These are phyloP conservation scores for Zanthoxylum bungeanum DNA, from an alignment of 345 rosid genomes.

Conservation along the genomic window DNA sequence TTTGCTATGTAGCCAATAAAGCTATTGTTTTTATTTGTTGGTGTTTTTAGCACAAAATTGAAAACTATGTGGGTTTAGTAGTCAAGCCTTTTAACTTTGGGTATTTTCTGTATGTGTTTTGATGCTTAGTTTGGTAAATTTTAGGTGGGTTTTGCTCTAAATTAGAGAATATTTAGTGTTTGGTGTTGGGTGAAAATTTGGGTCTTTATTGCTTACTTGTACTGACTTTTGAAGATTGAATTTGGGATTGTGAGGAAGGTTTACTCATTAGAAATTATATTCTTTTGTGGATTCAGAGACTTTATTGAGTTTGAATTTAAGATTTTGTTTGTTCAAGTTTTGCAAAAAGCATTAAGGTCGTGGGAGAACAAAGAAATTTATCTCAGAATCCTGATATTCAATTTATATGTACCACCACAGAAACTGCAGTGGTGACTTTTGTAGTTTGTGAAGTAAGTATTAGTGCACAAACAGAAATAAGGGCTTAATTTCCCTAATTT, in stretches of 20 bases:
- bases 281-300: neutral
- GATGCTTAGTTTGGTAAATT: neutral
- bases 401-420: neutral
- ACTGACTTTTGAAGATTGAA: too few species aligned
- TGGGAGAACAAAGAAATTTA: neutral
- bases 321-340: neutral
- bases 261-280: neutral
- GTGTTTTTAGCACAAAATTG: neutral
- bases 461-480: neutral
- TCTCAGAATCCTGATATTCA: neutral
- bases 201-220: neutral
- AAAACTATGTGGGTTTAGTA: neutral
- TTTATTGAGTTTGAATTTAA: neutral
- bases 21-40: neutral
- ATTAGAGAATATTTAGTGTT: neutral
- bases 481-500: neutral
- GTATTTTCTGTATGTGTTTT: neutral
- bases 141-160: constrained; percentile 1
- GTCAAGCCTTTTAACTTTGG: neutral
- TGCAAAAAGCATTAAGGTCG: neutral
- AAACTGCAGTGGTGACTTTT: neutral
- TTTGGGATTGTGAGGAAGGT: too few species aligned
- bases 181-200: neutral
- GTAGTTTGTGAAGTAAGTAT: neutral
- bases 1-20: neutral